Conservation (phyloP, 2,329 filamentous ascomycete genomes). For the Endoconidiophora laricicola region DNA sequence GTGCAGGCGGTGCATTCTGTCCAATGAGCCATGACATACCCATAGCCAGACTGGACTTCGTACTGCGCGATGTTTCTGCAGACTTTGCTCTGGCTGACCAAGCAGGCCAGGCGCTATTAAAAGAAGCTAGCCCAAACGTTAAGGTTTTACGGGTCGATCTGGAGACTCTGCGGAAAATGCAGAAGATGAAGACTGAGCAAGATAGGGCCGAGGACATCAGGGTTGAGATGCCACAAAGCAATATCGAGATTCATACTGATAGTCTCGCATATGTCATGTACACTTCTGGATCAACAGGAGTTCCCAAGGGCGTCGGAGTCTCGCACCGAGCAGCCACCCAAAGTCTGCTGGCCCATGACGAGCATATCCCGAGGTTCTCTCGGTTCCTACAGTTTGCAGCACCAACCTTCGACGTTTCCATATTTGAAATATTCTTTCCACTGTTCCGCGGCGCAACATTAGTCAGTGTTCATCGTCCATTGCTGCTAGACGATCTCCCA, state of each 20-base stretch:
- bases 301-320: constrained; percentile 72
- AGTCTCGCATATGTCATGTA: constrained; percentile 80
- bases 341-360: constrained; percentile 65
- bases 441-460: constrained; percentile 58
- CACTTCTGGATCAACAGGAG: constrained; percentile 77
- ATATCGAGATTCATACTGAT: constrained; percentile 14
- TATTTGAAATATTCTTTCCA: constrained; percentile 91
- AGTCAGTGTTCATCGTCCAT: constrained; percentile 49
- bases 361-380: constrained; percentile 56
- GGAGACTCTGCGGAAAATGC: constrained; percentile 20
- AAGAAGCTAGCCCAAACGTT: constrained; percentile 17
- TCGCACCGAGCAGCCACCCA: constrained; percentile 70
- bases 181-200: constrained; percentile 19
- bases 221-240: background rate
- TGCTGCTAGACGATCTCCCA: constrained; percentile 61
- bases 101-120: constrained; percentile 25
- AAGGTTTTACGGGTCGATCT: constrained; percentile 4
- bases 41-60: constrained; percentile 60
- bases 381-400: constrained; percentile 85
- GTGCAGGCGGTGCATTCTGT: constrained; percentile 72
- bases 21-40: constrained; percentile 68
- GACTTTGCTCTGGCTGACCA: constrained; percentile 49
- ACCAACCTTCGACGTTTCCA: constrained; percentile 84
- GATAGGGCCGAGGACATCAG: background rate
- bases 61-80: constrained; percentile 52